Evolutionary conservation across 108 stramenopile species (phyloP).

Genomic region (Fistulifera pelliculosa): DNA sequence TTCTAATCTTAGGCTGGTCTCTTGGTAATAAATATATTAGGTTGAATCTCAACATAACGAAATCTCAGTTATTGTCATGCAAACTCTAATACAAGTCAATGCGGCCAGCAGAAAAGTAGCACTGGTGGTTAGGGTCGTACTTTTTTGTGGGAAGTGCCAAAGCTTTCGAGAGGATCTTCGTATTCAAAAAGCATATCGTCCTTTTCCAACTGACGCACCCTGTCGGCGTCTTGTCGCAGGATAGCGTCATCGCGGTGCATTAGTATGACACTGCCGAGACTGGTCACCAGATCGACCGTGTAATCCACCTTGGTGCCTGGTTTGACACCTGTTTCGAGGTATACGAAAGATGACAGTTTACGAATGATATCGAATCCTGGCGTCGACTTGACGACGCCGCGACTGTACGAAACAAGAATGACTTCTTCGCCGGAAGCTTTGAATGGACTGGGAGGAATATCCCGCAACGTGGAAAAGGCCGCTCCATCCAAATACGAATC

Average conservation of each 20-base stretch:
- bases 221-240: slow-evolving; percentile 45
- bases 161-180: slow-evolving; percentile 48
- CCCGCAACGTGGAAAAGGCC: slow-evolving; percentile 42
- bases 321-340: slow-evolving; percentile 70
- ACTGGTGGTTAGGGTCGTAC: slow-evolving; percentile 20
- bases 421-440: slow-evolving; percentile 82
- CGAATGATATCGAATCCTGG: slow-evolving; percentile 83
- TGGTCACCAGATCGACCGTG: slow-evolving; percentile 78
- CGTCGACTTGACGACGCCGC: slow-evolving; percentile 58
- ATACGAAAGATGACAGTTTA: slow-evolving; percentile 65
- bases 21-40: too few relatives aligned
- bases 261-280: slow-evolving; percentile 77
- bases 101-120: slow-evolving; percentile 52
- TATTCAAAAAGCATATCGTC: slow-evolving; percentile 59
- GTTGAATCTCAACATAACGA: too few relatives aligned
- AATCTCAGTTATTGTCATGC: slow-evolving; percentile 22
- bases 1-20: too few relatives aligned
- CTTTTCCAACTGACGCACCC: slow-evolving; percentile 70
- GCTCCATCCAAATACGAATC: slow-evolving; percentile 68
- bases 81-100: slow-evolving; percentile 56
- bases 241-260: slow-evolving; percentile 59
- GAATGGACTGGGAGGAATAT: slow-evolving; percentile 69
- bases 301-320: slow-evolving; percentile 65
- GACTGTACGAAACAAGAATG: slow-evolving; percentile 64
- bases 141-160: slow-evolving; percentile 9